phyloP scores from a whole-genome alignment of 1,284 basidiomycete species.

The Heterobasidion parviporum region DNA sequence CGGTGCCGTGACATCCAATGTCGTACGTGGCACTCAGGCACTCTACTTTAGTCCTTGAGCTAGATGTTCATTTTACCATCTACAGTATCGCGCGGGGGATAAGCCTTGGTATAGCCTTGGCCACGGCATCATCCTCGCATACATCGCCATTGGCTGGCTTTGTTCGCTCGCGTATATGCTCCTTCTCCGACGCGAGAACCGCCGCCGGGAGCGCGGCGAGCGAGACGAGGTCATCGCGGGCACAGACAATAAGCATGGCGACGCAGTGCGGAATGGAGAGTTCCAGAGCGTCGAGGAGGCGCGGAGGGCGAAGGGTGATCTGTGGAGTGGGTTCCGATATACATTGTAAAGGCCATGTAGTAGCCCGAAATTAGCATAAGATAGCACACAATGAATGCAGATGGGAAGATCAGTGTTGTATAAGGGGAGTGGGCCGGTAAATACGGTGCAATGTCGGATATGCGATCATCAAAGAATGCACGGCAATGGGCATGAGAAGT shows the following conservation, averaged over 20 bases:
- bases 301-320: constrained; percentile 33
- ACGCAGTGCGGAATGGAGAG: constrained; percentile 23
- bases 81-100: constrained; percentile 56
- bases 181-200: constrained; percentile 52
- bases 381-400: not conserved
- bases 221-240: constrained; percentile 54
- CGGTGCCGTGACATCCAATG: constrained; percentile 63
- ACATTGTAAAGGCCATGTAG: constrained; percentile 14
- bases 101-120: constrained; percentile 67
- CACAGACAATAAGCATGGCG: constrained; percentile 17
- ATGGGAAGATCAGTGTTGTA: not conserved
- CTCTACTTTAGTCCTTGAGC: not conserved
- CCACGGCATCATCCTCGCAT: constrained; percentile 59
- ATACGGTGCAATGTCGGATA: not conserved
- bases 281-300: constrained; percentile 31
- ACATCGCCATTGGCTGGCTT: constrained; percentile 57
- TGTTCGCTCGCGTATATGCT: constrained; percentile 37
- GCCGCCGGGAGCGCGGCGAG: constrained; percentile 51
- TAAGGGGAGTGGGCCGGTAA: not conserved
- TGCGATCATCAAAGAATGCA: too few relatives aligned
- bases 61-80: not conserved
- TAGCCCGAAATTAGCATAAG: not conserved
- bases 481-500: not conserved
- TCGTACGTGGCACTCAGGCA: constrained; percentile 32
- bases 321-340: constrained; percentile 41